These are phyloP conservation scores for Phanerochaete carnosa DNA, from an alignment of 768 basidiomycete species.

Conservation along the genomic window DNA sequence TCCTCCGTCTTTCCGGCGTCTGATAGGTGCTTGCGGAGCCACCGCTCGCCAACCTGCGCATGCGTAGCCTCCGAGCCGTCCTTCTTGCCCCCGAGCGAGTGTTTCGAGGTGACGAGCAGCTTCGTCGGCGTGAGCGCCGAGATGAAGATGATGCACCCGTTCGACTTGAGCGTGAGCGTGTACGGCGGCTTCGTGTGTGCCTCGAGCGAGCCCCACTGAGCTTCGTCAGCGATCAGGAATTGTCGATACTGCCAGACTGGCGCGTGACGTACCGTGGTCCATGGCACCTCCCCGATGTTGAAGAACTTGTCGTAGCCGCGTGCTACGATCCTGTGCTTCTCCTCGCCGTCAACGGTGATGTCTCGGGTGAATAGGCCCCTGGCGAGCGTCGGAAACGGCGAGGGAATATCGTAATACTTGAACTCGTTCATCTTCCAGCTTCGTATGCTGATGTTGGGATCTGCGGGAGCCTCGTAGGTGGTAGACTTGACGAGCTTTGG, in stretches of 20 bases:
- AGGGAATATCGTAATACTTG: conserved; percentile 87
- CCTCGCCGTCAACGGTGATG: conserved; percentile 28
- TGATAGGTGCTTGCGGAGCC: conserved; percentile 71
- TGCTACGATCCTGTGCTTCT: conserved; percentile 63
- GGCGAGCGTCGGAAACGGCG: conserved; percentile 93
- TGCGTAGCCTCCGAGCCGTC: conserved; percentile 45
- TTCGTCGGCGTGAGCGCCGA: conserved; percentile 73
- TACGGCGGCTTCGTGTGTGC: conserved; percentile 73
- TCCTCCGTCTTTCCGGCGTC: conserved; percentile 62
- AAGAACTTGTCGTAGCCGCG: conserved; percentile 99
- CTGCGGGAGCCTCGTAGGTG: conserved; percentile 53
- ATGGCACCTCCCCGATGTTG: conserved; percentile 94
- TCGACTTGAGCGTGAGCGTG: conserved; percentile 87
- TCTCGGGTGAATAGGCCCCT: conserved; percentile 82
- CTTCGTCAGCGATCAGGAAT: not conserved
- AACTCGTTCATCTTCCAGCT: conserved; percentile 99
- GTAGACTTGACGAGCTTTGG: conserved; percentile 66
- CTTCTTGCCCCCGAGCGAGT: conserved; percentile 66
- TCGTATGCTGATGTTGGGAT: conserved; percentile 50
- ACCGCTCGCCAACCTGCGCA: conserved; percentile 78
- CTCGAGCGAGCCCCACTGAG: conserved; percentile 74
- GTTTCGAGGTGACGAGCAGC: conserved; percentile 89
- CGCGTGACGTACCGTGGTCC: conserved; percentile 72
- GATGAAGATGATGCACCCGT: conserved; percentile 97
- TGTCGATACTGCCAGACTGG: not conserved